These are phyloP conservation scores for Rhododendron ferrugineum DNA, from an alignment of 148 eudicot species.

Conservation along the genomic window DNA sequence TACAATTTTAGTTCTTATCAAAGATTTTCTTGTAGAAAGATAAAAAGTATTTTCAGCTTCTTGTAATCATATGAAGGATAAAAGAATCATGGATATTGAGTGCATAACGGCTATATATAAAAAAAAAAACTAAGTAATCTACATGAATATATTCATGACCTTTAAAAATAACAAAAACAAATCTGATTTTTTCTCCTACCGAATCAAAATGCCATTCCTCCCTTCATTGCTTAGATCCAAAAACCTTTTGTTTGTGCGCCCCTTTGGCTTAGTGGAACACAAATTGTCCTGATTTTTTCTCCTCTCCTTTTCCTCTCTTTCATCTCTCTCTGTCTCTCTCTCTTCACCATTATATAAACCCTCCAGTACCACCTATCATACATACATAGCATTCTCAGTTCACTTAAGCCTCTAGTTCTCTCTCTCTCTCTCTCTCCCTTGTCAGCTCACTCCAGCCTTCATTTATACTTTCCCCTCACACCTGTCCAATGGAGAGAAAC, in stretches of 20 bases:
- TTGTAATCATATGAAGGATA: no score
- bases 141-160: slow-evolving; percentile 8
- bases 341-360: slow-evolving; percentile 6
- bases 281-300: background rate
- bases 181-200: background rate
- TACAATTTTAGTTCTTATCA: background rate
- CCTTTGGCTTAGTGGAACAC: slow-evolving; percentile 5
- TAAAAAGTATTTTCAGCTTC: background rate
- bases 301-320: background rate
- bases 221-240: background rate
- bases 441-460: background rate
- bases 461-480: background rate
- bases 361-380: background rate
- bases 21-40: background rate
- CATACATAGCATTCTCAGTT: slow-evolving; percentile 3
- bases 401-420: background rate
- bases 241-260: background rate
- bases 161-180: background rate
- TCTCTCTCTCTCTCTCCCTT: background rate
- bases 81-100: background rate
- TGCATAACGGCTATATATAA: background rate
- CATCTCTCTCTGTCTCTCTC: background rate
- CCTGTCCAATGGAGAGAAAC: slow-evolving; percentile 48
- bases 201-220: slow-evolving; percentile 5
- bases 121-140: slow-evolving; percentile 1